Percentiles rank a stretch among this genome's conserved stretches.
These are phyloP conservation scores for Psilocybe cyanescens DNA, from an alignment of 768 basidiomycete species.

Conservation along the genomic window DNA sequence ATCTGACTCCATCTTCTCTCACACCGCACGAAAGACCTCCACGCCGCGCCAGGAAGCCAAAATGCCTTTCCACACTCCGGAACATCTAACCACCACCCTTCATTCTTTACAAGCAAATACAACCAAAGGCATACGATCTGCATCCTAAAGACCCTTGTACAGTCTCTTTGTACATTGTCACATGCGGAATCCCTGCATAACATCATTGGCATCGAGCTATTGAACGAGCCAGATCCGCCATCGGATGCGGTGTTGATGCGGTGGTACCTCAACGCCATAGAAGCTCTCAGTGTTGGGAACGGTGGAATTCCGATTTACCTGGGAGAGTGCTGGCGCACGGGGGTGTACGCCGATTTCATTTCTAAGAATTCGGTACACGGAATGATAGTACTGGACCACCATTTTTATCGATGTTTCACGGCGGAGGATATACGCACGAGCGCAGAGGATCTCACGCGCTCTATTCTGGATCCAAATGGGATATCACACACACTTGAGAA, in stretches of 20 bases:
- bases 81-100: conserved; percentile 49
- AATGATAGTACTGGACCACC: conserved; percentile 75
- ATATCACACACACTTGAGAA: conserved; percentile 43
- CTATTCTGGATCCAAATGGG: conserved; percentile 45
- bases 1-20: no score
- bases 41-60: conserved; percentile 78
- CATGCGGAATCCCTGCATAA: conserved; percentile 36
- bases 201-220: conserved; percentile 61
- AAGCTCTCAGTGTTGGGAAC: conserved; percentile 52
- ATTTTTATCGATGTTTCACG: conserved; percentile 85
- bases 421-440: conserved; percentile 53
- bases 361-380: conserved; percentile 27
- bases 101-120: conserved; percentile 48
- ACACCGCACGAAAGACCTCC: conserved; percentile 47
- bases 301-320: conserved; percentile 70
- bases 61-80: conserved; percentile 72
- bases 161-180: conserved; percentile 33
- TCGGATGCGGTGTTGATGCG: conserved; percentile 52
- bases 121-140: conserved; percentile 52
- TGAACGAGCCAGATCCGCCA: conserved; percentile 60
- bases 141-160: conserved; percentile 49
- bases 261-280: conserved; percentile 69
- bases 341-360: conserved; percentile 63
- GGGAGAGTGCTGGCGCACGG: conserved; percentile 75
- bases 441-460: conserved; percentile 55